These are phyloP conservation scores for Neofusicoccum kwambonambiense DNA, from an alignment of 2,329 filamentous ascomycete genomes.

Conservation along the genomic window DNA sequence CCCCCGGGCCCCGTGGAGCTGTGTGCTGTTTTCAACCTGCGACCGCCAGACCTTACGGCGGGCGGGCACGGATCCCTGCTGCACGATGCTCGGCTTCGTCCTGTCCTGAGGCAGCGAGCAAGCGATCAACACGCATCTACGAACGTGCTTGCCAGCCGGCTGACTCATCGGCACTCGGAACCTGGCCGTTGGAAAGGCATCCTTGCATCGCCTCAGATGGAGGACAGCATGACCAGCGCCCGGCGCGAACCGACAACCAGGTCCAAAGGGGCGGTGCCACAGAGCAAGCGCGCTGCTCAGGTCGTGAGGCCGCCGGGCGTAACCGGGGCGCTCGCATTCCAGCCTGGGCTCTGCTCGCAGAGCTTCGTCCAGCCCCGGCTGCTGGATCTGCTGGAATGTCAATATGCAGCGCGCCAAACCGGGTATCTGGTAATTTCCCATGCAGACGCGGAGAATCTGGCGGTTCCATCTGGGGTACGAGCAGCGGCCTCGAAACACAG, in stretches of 20 bases:
- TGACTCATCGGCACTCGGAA: slow-evolving; percentile 13
- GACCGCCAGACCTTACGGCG: background rate
- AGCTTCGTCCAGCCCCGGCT: slow-evolving; percentile 4
- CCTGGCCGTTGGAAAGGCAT: slow-evolving; percentile 16
- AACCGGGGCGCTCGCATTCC: slow-evolving; percentile 15
- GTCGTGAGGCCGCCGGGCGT: slow-evolving; percentile 9
- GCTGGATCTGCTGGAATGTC: slow-evolving; percentile 18
- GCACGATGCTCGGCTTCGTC: slow-evolving; percentile 1
- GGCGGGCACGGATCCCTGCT: background rate
- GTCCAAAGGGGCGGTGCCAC: slow-evolving; percentile 11
- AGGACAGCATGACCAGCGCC: slow-evolving; percentile 13
- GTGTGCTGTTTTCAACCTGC: slow-evolving; percentile 1
- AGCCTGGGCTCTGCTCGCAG: background rate
- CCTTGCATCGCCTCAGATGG: slow-evolving; percentile 14
- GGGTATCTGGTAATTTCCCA: slow-evolving; percentile 19
- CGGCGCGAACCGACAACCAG: slow-evolving; percentile 17
- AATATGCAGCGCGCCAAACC: slow-evolving; percentile 18
- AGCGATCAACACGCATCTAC: background rate
- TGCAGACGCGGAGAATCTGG: background rate
- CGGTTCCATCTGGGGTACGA: background rate
- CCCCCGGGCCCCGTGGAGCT: background rate
- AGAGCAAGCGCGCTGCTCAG: slow-evolving; percentile 6
- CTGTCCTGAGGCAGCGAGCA: background rate
- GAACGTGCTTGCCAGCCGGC: slow-evolving; percentile 7
- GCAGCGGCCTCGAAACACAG: background rate